These are phyloP conservation scores for Leptomonas seymouri DNA, from an alignment of 208 protist species.

Conservation along the genomic window DNA sequence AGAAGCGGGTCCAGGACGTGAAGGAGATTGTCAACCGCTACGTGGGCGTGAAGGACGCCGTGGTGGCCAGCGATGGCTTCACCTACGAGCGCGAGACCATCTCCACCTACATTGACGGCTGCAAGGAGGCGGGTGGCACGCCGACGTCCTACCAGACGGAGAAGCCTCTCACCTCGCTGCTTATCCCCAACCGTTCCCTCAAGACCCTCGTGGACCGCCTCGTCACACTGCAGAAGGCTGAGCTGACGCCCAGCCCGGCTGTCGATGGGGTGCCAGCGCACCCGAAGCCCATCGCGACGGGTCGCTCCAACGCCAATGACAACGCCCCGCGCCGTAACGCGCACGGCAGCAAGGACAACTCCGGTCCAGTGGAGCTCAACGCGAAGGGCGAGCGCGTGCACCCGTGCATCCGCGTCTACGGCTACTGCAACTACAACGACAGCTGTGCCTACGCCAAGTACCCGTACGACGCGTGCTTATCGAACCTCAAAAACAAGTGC, in stretches of 20 bases:
- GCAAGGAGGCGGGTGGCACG: slow-evolving; percentile 45
- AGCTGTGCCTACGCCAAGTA: slow-evolving; percentile 87
- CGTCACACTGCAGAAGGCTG: slow-evolving; percentile 33
- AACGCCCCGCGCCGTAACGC: slow-evolving; percentile 20
- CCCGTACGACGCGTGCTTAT: slow-evolving; percentile 88
- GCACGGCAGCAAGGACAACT: slow-evolving; percentile 28
- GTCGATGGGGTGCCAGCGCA: slow-evolving; percentile 14
- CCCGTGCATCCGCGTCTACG: slow-evolving; percentile 89
- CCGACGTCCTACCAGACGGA: slow-evolving; percentile 79
- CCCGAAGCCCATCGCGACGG: slow-evolving; percentile 17
- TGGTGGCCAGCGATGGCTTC: slow-evolving; percentile 90
- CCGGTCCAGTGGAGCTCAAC: slow-evolving; percentile 40
- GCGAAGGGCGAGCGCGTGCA: slow-evolving; percentile 73
- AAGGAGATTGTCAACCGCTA: slow-evolving; percentile 70
- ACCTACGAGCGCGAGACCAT: slow-evolving; percentile 92
- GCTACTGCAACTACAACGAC: slow-evolving; percentile 90
- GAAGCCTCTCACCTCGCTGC: slow-evolving; percentile 59
- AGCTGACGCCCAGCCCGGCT: slow-evolving; percentile 12
- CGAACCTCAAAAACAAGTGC: slow-evolving; percentile 89
- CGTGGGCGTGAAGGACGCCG: slow-evolving; percentile 76
- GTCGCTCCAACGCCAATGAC: slow-evolving; percentile 16
- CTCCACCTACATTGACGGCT: slow-evolving; percentile 68
- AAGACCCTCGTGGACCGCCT: slow-evolving; percentile 81
- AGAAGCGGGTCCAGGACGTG: slow-evolving; percentile 59
- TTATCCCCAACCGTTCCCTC: slow-evolving; percentile 84